Base-by-base conservation (phyloP, 192 early-diverging fungal genomes). In the Backusella macrospora region DNA sequence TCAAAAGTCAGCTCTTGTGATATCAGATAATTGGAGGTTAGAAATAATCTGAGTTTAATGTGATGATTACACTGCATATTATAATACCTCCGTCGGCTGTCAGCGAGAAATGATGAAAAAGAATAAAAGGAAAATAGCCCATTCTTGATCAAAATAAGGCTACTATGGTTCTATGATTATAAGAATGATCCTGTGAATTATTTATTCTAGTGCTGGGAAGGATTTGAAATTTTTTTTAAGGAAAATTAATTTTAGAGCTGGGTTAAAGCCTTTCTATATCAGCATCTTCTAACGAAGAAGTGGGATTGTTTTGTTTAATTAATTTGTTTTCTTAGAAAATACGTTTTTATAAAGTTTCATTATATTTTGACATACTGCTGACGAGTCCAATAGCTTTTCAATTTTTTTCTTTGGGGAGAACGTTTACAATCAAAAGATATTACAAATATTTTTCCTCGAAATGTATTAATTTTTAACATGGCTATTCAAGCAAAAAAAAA, bases 281-380 rank as follows among this genome's bases (percentile, higher is more conserved):
- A 34, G 2, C 29, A 2, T 34, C 2, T 34, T 34, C 29, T 34
- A 34, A 34, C 29, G 29, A 34, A 34, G 29, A 2, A 2, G 2
- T 34, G 0, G 2, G 29, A 1, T 2, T 34, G 29, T 34, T 34
- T 34, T 34, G 29, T 34, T 34, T 34, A 34, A 34, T 34, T 34
- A 34, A 34, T 34, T 34, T 59, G 70, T 44, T 59, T 76, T 62
- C 9, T 71, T 34, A 2, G 0, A 34, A 0, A 34, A 34, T 34
- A 2, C 29, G 2, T 34, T 34, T 34, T 34, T 34, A 34, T 34
- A 34, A 34, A 34, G 29, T 72, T 64, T 81, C 78, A 34, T 34
- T 34, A 34, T 0, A 34, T 34, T 34, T 34, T 34, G 29, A 34
- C 2, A 1, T 34, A 34, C 2, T 34, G 29, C 29, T 34, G 2